A percentile compares a stretch with the other conserved stretches of the same genome.
Conservation (phyloP, 2,329 filamentous ascomycete species). For the Ophiostoma sp. region DNA sequence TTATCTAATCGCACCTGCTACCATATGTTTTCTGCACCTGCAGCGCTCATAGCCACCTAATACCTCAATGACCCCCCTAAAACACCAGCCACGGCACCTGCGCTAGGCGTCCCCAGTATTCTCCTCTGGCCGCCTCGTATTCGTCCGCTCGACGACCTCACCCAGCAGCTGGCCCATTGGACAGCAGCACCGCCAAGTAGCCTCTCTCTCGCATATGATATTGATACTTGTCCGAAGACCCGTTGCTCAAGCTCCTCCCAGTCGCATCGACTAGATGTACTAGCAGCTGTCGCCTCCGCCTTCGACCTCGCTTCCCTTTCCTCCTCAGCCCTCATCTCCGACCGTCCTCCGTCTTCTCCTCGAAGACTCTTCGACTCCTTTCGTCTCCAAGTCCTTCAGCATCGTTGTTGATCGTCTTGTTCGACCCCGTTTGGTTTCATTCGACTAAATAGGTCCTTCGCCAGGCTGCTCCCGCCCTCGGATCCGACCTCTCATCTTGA, state of each 20-base stretch:
- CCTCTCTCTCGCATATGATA: not conserved
- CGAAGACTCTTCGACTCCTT: not conserved
- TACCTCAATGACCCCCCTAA: not conserved
- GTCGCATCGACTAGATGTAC: slow-evolving; percentile 9
- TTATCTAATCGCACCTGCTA: slow-evolving; percentile 22
- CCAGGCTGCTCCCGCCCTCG: not conserved
- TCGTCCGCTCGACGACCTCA: not conserved
- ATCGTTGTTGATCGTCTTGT: too few relatives aligned
- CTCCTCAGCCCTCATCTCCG: not conserved
- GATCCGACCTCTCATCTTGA: not conserved
- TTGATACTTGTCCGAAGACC: slow-evolving; percentile 7
- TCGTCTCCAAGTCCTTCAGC: not conserved
- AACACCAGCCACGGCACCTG: slow-evolving; percentile 3
- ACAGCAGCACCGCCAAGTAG: slow-evolving; percentile 10
- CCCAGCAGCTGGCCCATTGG: not conserved
- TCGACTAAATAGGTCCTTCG: not conserved
- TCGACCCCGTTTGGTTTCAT: too few relatives aligned
- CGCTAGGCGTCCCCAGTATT: not conserved
- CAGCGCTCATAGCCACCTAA: not conserved
- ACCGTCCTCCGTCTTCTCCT: not conserved
- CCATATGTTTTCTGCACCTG: not conserved
- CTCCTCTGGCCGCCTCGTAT: not conserved
- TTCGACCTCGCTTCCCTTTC: slow-evolving; percentile 9
- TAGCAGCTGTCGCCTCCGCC: not conserved
- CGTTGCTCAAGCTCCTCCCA: slow-evolving; percentile 5